phyloP scores from a whole-genome alignment of 2,329 filamentous ascomycete species.

The Lasiodiplodia gonubiensis region DNA sequence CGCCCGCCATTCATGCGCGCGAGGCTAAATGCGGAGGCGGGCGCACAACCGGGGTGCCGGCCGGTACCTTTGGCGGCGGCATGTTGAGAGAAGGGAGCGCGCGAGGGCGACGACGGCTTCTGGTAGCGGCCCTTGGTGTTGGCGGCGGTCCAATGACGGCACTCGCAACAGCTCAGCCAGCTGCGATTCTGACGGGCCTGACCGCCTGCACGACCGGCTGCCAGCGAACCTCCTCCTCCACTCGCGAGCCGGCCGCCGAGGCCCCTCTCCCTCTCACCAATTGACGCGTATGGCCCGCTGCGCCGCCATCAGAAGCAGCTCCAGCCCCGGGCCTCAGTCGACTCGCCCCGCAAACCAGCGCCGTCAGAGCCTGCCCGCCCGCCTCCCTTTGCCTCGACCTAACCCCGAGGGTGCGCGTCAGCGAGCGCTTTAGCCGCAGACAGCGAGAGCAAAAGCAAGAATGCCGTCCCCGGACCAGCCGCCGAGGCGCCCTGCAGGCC shows the following conservation, averaged over 20 bases:
- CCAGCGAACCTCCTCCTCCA: conserved; percentile 26
- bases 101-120: background rate
- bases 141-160: conserved; percentile 22
- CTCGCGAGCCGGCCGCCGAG: conserved; percentile 18
- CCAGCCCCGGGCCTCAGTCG: conserved; percentile 15
- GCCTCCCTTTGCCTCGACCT: conserved; percentile 23
- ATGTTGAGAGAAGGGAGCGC: background rate
- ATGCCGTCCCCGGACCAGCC: conserved; percentile 32
- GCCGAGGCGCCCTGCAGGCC: conserved; percentile 43
- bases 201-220: conserved; percentile 26
- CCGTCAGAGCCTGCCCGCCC: conserved; percentile 23
- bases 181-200: conserved; percentile 20
- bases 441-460: conserved; percentile 16
- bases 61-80: background rate
- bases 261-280: conserved; percentile 22
- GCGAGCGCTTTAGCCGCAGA: conserved; percentile 20
- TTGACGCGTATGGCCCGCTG: conserved; percentile 23
- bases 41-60: conserved; percentile 1
- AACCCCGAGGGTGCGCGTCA: conserved; percentile 15
- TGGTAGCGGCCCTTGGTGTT: background rate
- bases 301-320: conserved; percentile 24
- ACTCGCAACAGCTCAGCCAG: conserved; percentile 20
- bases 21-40: conserved; percentile 13
- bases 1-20: conserved; percentile 20
- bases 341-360: conserved; percentile 19